These are phyloP conservation scores for Glonium stellatum DNA, from an alignment of 495 filamentous ascomycete genomes.

Conservation along the genomic window DNA sequence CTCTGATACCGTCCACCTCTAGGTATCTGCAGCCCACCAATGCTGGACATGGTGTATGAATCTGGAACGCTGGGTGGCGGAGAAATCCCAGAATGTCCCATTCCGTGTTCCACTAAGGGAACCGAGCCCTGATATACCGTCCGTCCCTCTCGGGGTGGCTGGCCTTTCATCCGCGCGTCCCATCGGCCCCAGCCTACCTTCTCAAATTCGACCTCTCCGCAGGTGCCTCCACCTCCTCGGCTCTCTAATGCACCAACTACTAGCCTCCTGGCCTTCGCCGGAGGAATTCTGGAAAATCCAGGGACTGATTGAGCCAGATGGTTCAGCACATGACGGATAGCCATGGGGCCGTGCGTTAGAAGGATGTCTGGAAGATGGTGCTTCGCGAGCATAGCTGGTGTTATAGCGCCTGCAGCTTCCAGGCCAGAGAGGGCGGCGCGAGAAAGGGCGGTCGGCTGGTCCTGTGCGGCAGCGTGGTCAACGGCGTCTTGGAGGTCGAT, in stretches of 20 bases:
- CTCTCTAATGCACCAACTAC: slow-evolving; percentile 80
- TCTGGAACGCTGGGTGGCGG: slow-evolving; percentile 43
- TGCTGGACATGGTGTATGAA: slow-evolving; percentile 39
- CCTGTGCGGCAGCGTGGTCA: slow-evolving; percentile 44
- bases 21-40: slow-evolving; percentile 60
- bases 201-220: slow-evolving; percentile 80
- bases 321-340: slow-evolving; percentile 91
- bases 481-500: slow-evolving; percentile 72
- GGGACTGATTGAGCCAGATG: slow-evolving; percentile 88
- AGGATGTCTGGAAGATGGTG: slow-evolving; percentile 89
- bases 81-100: slow-evolving; percentile 30
- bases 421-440: slow-evolving; percentile 40
- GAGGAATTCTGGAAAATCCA: slow-evolving; percentile 84
- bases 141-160: slow-evolving; percentile 47
- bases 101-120: slow-evolving; percentile 12
- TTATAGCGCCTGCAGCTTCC: slow-evolving; percentile 78
- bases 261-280: slow-evolving; percentile 82
- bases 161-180: slow-evolving; percentile 72
- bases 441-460: slow-evolving; percentile 34
- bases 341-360: slow-evolving; percentile 78
- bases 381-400: slow-evolving; percentile 77
- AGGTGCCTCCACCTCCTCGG: slow-evolving; percentile 54
- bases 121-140: slow-evolving; percentile 25
- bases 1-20: slow-evolving; percentile 40
- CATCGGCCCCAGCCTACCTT: slow-evolving; percentile 98